Evolutionary conservation across 169 alveolate species (phyloP).

Genomic region (Ichthyophthirius multifiliis): DNA sequence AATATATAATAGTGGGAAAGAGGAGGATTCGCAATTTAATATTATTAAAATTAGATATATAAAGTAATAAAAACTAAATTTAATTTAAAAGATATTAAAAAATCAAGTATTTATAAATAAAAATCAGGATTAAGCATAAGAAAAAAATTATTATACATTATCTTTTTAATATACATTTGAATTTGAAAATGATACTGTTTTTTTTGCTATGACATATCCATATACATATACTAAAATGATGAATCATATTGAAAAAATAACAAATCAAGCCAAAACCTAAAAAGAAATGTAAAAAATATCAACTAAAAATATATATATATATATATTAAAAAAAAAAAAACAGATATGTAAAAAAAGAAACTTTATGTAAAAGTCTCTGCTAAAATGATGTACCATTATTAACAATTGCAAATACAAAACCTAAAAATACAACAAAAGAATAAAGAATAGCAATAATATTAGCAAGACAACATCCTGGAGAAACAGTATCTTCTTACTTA

Average conservation of each 20-base stretch:
- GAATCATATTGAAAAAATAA: background rate
- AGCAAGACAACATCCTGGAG: slow-evolving; percentile 87
- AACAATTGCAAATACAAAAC: slow-evolving; percentile 34
- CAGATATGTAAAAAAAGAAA: slow-evolving; percentile 38
- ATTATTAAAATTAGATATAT: background rate
- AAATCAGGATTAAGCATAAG: background rate
- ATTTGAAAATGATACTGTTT: slow-evolving; percentile 56
- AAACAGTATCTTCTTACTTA: slow-evolving; percentile 75
- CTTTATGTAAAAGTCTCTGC: slow-evolving; percentile 57
- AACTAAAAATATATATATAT: background rate
- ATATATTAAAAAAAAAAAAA: background rate
- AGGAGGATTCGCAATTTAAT: background rate
- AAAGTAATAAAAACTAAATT: background rate
- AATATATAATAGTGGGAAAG: background rate
- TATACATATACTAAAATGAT: slow-evolving; percentile 69
- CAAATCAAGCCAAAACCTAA: background rate
- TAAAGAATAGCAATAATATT: slow-evolving; percentile 37
- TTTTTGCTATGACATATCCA: slow-evolving; percentile 79
- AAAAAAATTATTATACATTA: slow-evolving; percentile 8
- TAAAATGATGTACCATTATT: slow-evolving; percentile 68
- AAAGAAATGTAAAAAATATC: background rate
- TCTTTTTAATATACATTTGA: slow-evolving; percentile 12
- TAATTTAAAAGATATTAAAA: no score
- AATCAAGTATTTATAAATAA: background rate
- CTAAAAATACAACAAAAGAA: slow-evolving; percentile 19